phyloP scores from a whole-genome alignment of 441 rosid genomes.

The Aleurites moluccanus region DNA sequence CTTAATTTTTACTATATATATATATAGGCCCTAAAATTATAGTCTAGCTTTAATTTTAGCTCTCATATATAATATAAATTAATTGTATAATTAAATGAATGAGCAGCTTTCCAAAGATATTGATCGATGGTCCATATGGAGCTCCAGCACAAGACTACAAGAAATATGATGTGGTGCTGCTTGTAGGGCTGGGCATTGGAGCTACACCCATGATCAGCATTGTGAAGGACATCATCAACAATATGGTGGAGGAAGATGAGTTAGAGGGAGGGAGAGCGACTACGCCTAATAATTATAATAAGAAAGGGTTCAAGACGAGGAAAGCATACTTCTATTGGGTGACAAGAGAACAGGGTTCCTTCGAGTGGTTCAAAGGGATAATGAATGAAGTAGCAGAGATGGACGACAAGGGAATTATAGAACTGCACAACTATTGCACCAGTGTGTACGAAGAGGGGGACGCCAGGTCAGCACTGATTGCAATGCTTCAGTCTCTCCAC shows the following conservation, averaged over 20 bases:
- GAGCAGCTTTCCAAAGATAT: constrained; percentile 59
- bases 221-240: constrained; percentile 89
- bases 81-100: not conserved
- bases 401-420: constrained; percentile 71
- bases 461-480: constrained; percentile 80
- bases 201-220: constrained; percentile 96
- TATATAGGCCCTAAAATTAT: no score
- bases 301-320: constrained; percentile 51
- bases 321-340: constrained; percentile 97
- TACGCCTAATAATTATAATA: not conserved
- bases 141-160: constrained; percentile 95
- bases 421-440: constrained; percentile 87
- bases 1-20: not conserved
- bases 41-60: no score
- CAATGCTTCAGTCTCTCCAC: constrained; percentile 84
- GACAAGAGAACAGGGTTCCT: constrained; percentile 89
- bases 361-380: constrained; percentile 93
- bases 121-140: constrained; percentile 88
- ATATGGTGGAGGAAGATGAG: constrained; percentile 47
- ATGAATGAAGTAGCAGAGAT: constrained; percentile 85
- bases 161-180: constrained; percentile 76
- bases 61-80: no score
- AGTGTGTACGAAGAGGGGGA: constrained; percentile 96
- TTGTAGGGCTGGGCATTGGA: constrained; percentile 89
- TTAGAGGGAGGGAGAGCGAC: constrained; percentile 18